Evolutionary conservation across 179 eudicot genomes (phyloP).

Genomic region (Silene vulgaris): DNA sequence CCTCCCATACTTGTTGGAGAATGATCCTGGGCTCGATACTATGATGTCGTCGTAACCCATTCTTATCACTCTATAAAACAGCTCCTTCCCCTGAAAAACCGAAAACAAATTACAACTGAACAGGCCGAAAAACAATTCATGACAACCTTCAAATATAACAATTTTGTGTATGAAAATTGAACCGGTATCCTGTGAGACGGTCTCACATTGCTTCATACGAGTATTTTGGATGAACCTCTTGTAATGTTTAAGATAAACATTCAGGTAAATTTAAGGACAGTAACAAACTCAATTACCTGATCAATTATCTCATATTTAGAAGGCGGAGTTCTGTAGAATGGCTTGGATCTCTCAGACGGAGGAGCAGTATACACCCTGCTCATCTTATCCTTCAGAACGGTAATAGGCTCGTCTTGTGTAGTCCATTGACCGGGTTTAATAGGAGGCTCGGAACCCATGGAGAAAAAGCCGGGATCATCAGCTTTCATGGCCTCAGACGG

Average conservation of each 20-base stretch:
- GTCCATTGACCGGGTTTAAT: constrained; percentile 63
- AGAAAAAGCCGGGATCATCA: constrained; percentile 65
- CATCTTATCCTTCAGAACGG: constrained; percentile 63
- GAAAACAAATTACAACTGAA: background rate
- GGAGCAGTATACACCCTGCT: constrained; percentile 76
- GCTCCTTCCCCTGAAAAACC: constrained; percentile 58
- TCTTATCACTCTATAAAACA: constrained; percentile 64
- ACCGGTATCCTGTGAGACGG: no score
- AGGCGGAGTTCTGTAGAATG: constrained; percentile 52
- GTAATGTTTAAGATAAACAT: no score
- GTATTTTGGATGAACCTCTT: no score
- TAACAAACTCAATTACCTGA: constrained; percentile 44
- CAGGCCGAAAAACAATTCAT: background rate
- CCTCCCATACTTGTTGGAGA: constrained; percentile 49
- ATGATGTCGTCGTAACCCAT: constrained; percentile 82
- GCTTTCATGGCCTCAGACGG: constrained; percentile 71
- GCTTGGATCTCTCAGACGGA: constrained; percentile 59
- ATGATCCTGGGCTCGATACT: constrained; percentile 75
- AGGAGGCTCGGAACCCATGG: constrained; percentile 55
- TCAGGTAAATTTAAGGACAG: no score
- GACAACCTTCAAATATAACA: no score
- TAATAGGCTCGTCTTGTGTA: constrained; percentile 52
- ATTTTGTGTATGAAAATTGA: no score
- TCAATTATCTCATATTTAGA: constrained; percentile 80
- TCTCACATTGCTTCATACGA: no score